Evolutionary conservation across 495 filamentous ascomycete species (phyloP), one percentile per base, ranked within the genome.

Genomic region (Sabuloglossum arenarium): DNA sequence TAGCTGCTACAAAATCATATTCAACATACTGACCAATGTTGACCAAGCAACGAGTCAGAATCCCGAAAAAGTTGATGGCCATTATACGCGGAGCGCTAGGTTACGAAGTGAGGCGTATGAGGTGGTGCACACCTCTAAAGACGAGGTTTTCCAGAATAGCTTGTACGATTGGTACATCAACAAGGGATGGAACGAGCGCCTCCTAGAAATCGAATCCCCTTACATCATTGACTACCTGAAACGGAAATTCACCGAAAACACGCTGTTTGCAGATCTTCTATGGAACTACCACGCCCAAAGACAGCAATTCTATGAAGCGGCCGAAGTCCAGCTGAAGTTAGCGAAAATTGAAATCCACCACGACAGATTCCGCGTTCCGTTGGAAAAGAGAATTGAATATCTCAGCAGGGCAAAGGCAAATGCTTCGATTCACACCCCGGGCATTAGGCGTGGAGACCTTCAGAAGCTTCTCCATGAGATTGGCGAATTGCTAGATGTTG

Each of bases 121-220:
- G 49, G 81, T 93, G 0, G 83, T 97, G 62, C 82, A 91, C 62
- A 78, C 74, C 49, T 95, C 89, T 0, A 73, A 76, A 9, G 91
- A 99, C 60, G 86, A 94, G 60, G 80, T 94, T 0, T 99, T 97
- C 69, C 79, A 97, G 66, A 90, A 85, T 28, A 82, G 87, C 60
- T 73, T 99, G 53, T 99, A 96, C 64, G 91, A 96, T 58, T 99
- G 93, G 93, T 96, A 97, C 66, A 75, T 95, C 43, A 67, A 73
- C 32, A 81, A 88, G 63, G 81, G 82, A 34, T 86, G 84, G 78
- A 81, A 72, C 27, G 86, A 97, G 54, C 81, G 86, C 3, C 73
- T 99, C 37, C 78, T 99, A 9, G 79, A 81, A 49, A 84, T 88
- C 37, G 72, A 86, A 54, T 94, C 91, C 12, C 75, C 80, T 0